phyloP scores from a whole-genome alignment of 2,329 filamentous ascomycete species.

The Diaporthe australafricana region DNA sequence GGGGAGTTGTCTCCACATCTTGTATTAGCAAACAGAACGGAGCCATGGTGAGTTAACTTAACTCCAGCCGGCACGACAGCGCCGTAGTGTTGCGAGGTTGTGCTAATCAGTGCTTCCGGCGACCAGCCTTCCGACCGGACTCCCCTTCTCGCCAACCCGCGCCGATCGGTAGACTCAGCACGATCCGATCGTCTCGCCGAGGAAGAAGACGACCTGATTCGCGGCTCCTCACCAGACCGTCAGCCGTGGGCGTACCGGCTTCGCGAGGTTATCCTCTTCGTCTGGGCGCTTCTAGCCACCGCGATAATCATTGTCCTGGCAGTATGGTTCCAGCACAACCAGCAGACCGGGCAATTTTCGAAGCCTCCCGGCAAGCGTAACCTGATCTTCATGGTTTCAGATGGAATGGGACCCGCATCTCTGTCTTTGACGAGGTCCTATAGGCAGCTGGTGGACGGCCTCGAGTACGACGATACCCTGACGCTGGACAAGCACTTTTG shows the following conservation, averaged over 20 bases:
- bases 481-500: constrained; percentile 89
- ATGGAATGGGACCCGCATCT: constrained; percentile 97
- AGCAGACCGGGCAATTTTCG: constrained; percentile 56
- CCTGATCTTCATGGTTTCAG: constrained; percentile 98
- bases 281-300: constrained; percentile 86
- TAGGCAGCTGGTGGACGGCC: constrained; percentile 79
- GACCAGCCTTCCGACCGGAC: constrained; percentile 54
- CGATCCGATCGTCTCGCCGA: constrained; percentile 46
- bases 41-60: constrained; percentile 15
- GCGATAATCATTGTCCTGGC: constrained; percentile 82
- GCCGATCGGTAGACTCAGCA: constrained; percentile 44
- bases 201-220: constrained; percentile 48
- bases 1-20: constrained; percentile 1
- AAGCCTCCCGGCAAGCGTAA: constrained; percentile 78
- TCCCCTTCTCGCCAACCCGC: constrained; percentile 54
- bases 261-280: constrained; percentile 80
- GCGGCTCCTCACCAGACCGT: constrained; percentile 38
- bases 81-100: neutral
- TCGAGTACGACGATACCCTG: constrained; percentile 81
- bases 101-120: neutral
- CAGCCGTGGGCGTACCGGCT: constrained; percentile 53
- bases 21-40: neutral
- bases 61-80: neutral
- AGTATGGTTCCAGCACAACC: constrained; percentile 80
- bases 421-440: constrained; percentile 88